Conservation (phyloP, 345 rosid species). For the Clausena lansium region DNA sequence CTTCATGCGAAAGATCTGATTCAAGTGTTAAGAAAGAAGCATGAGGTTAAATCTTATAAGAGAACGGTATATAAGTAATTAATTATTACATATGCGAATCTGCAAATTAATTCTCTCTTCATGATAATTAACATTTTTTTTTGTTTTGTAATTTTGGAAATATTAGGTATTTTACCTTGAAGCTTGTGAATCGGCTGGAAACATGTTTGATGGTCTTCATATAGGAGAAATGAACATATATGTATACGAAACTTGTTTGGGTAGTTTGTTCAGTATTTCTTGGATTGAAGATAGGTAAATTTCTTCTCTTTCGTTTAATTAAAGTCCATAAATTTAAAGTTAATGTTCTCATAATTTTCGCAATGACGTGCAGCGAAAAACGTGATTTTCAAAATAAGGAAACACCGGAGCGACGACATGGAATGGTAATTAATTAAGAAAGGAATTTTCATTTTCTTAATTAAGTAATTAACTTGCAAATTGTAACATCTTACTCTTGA, state of each 20-base stretch:
- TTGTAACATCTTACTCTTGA: too few species aligned
- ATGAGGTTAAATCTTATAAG: too few species aligned
- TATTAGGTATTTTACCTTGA: constrained; percentile 57
- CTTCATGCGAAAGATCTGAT: constrained; percentile 47
- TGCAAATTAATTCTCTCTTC: neutral
- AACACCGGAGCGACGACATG: too few species aligned
- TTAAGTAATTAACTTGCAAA: too few species aligned
- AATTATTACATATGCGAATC: neutral
- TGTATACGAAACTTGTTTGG: constrained; percentile 54
- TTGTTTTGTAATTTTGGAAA: neutral
- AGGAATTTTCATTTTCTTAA: too few species aligned
- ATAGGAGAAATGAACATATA: constrained; percentile 34
- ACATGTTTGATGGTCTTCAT: constrained; percentile 61
- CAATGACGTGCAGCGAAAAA: too few species aligned
- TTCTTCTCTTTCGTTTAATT: neutral
- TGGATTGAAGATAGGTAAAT: constrained; percentile 81
- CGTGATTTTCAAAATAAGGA: too few species aligned
- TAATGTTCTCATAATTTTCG: too few species aligned
- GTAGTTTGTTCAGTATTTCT: constrained; percentile 66
- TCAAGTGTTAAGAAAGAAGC: too few species aligned
- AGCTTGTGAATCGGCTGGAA: constrained; percentile 61
- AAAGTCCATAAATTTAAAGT: too few species aligned
- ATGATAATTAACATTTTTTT: neutral
- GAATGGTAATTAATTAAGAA: too few species aligned
- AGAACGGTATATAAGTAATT: too few species aligned